phyloP scores from a whole-genome alignment of 192 early-diverging fungal genomes.

The Funneliformis mosseae region DNA sequence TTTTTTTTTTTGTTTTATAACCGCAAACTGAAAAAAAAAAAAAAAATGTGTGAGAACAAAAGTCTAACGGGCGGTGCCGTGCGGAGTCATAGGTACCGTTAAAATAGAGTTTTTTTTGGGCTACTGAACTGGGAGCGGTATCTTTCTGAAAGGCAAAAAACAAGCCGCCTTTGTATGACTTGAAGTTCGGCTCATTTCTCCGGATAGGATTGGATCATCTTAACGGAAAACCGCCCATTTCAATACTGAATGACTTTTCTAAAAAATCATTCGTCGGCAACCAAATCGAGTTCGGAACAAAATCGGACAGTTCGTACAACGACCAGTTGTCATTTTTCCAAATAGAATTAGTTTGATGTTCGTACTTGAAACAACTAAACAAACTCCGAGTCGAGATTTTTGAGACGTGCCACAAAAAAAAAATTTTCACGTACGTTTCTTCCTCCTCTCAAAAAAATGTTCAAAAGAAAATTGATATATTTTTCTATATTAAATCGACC shows the following conservation, averaged over 20 bases:
- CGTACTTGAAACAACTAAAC: neutral
- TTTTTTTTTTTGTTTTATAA: neutral
- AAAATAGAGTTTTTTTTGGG: neutral
- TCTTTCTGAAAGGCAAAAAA: neutral
- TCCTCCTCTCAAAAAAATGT: neutral
- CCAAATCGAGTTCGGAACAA: neutral
- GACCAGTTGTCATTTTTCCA: neutral
- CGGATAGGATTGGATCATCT: constrained; percentile 29
- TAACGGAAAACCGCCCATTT: neutral
- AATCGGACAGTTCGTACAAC: neutral
- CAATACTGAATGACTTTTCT: neutral
- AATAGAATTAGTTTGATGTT: neutral
- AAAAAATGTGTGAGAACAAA: constrained; percentile 25
- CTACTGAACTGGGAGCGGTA: neutral
- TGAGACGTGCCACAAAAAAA: neutral
- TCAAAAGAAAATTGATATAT: neutral
- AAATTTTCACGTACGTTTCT: neutral
- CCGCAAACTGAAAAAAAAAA: constrained; percentile 9
- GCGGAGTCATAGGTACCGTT: neutral
- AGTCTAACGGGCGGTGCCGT: constrained; percentile 27
- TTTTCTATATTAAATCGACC: no score
- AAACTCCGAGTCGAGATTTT: neutral
- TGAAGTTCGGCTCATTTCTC: constrained; percentile 29
- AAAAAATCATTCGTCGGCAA: neutral
- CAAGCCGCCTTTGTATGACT: constrained; percentile 19